phyloP scores from a whole-genome alignment of 2,329 filamentous ascomycete species.

The Ceratocystis albifundus region DNA sequence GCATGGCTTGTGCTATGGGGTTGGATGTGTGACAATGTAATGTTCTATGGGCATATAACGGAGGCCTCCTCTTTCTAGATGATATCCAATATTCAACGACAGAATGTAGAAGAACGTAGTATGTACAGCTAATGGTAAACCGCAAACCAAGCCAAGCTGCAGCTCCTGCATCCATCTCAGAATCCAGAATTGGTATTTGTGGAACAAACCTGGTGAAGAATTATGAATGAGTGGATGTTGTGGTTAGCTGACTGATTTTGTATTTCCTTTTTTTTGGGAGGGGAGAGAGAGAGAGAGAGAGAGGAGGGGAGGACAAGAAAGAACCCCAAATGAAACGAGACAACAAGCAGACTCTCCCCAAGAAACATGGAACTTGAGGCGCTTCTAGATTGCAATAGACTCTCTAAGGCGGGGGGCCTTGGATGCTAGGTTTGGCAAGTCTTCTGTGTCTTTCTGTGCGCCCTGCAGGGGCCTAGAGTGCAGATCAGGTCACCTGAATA shows the following conservation, averaged over 20 bases:
- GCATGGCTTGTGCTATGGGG: too few species aligned
- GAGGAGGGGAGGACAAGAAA: background rate
- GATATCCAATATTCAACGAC: too few species aligned
- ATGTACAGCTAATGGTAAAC: too few species aligned
- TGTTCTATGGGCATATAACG: too few species aligned
- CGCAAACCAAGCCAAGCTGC: too few species aligned
- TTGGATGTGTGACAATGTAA: too few species aligned
- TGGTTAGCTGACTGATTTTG: too few species aligned
- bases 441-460: background rate
- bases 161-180: too few species aligned
- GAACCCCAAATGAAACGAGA: background rate
- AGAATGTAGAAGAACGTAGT: too few species aligned
- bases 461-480: constrained; percentile 5
- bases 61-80: too few species aligned
- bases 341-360: background rate
- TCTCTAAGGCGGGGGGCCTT: background rate
- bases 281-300: background rate
- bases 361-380: background rate
- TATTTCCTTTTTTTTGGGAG: background rate
- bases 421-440: background rate
- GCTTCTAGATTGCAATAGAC: constrained; percentile 11
- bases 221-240: background rate
- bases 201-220: background rate
- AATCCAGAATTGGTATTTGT: background rate
- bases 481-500: constrained; percentile 9